Percentiles rank a stretch among this genome's conserved stretches.
Evolutionary conservation across 2,329 filamentous ascomycete species (phyloP).

Genomic region (Sporothrix humicola): DNA sequence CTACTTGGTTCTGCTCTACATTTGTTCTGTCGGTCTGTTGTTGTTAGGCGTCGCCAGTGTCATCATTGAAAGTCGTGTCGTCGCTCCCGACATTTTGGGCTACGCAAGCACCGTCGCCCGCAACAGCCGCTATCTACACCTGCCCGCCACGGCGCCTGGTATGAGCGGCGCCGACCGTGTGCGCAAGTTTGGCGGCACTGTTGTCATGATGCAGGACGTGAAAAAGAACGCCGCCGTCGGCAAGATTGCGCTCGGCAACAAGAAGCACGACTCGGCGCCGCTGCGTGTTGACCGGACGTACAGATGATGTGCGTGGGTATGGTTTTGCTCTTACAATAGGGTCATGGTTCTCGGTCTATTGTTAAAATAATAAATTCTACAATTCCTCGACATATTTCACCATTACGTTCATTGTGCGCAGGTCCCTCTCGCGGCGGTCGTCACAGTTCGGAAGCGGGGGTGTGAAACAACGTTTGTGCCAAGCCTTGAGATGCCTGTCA

Average conservation of each 20-base stretch:
- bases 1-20: constrained; percentile 31
- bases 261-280: constrained; percentile 34
- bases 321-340: too few relatives aligned
- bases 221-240: constrained; percentile 34
- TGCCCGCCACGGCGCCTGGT: constrained; percentile 35
- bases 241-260: constrained; percentile 36
- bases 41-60: constrained; percentile 28
- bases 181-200: constrained; percentile 34
- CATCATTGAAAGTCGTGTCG: constrained; percentile 32
- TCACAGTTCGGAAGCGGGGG: constrained; percentile 8
- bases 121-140: constrained; percentile 36
- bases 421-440: background rate
- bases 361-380: background rate
- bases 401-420: background rate
- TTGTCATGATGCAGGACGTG: constrained; percentile 38
- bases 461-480: constrained; percentile 26
- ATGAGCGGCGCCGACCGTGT: constrained; percentile 35
- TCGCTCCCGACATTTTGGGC: constrained; percentile 36
- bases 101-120: constrained; percentile 36
- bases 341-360: too few relatives aligned
- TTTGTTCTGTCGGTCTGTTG: constrained; percentile 32
- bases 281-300: constrained; percentile 33
- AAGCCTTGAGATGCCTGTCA: constrained; percentile 10
- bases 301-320: background rate
- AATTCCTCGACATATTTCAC: background rate